Evolutionary conservation across 2,329 filamentous ascomycete species (phyloP).

Genomic region (Cryphonectria carpinicola): DNA sequence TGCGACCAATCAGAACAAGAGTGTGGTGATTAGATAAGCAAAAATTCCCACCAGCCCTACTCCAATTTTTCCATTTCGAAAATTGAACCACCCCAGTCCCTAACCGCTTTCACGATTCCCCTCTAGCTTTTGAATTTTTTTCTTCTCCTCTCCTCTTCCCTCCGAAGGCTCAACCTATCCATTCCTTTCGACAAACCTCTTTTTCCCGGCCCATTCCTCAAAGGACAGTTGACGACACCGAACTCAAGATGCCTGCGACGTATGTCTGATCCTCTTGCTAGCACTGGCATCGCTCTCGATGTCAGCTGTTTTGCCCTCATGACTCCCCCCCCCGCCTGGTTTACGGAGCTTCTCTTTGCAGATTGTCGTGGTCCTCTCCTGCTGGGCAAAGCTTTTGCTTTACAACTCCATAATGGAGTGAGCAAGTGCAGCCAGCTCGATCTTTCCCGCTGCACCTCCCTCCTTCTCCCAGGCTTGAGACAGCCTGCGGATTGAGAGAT

Average conservation of each 20-base stretch:
- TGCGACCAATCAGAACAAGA: constrained; percentile 17
- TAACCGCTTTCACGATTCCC: constrained; percentile 6
- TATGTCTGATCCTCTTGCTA: constrained; percentile 34
- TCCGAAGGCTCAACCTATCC: constrained; percentile 35
- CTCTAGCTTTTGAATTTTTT: constrained; percentile 19
- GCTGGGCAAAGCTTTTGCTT: constrained; percentile 60
- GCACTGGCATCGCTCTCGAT: constrained; percentile 24
- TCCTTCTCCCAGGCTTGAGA: constrained; percentile 53
- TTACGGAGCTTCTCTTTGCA: constrained; percentile 55
- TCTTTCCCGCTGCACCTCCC: constrained; percentile 67
- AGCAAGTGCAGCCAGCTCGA: constrained; percentile 73
- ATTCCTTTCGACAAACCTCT: constrained; percentile 22
- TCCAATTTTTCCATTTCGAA: constrained; percentile 29
- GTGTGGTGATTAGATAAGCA: constrained; percentile 9
- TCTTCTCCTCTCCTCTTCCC: constrained; percentile 17
- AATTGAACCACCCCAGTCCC: neutral
- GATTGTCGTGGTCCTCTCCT: constrained; percentile 83
- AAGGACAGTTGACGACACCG: constrained; percentile 37
- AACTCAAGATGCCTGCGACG: constrained; percentile 35
- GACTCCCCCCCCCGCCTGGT: constrained; percentile 46
- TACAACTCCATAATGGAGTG: constrained; percentile 31
- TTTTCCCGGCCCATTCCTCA: neutral
- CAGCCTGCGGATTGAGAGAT: constrained; percentile 61
- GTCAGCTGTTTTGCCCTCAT: constrained; percentile 13
- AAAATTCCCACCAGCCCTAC: constrained; percentile 21